These are phyloP conservation scores for Candida nemodendra DNA, from an alignment of 805 yeast species.

Conservation along the genomic window DNA sequence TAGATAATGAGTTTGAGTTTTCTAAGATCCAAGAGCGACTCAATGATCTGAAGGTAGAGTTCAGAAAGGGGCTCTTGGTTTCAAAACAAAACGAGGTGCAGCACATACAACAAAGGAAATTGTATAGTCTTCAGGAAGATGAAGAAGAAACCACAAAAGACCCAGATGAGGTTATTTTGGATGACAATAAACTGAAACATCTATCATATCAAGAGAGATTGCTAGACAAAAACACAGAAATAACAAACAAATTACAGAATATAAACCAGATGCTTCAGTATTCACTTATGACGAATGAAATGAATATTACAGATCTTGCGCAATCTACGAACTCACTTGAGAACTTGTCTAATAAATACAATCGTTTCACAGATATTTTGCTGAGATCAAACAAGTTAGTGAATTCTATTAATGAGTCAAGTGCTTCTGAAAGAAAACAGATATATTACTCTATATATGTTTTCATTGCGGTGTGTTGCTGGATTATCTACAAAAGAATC, in stretches of 20 bases:
- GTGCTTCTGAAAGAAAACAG: constrained; percentile 45
- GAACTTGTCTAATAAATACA: constrained; percentile 41
- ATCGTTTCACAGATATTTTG: constrained; percentile 40
- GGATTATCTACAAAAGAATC: constrained; percentile 52
- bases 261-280: constrained; percentile 49
- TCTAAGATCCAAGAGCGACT: constrained; percentile 22
- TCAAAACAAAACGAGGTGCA: constrained; percentile 23
- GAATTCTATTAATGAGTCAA: constrained; percentile 50
- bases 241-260: constrained; percentile 46
- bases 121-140: neutral
- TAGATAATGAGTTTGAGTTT: constrained; percentile 13
- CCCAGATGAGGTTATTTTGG: constrained; percentile 27
- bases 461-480: constrained; percentile 42
- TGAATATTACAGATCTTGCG: constrained; percentile 46
- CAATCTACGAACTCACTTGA: constrained; percentile 44
- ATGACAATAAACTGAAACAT: constrained; percentile 27
- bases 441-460: constrained; percentile 49
- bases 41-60: constrained; percentile 25
- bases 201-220: constrained; percentile 40
- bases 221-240: constrained; percentile 43
- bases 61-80: constrained; percentile 28
- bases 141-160: constrained; percentile 1
- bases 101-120: constrained; percentile 12
- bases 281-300: constrained; percentile 50
- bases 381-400: constrained; percentile 45